These are phyloP conservation scores for Nicotiana undulata DNA, from an alignment of 257 asterid genomes.

Conservation along the genomic window DNA sequence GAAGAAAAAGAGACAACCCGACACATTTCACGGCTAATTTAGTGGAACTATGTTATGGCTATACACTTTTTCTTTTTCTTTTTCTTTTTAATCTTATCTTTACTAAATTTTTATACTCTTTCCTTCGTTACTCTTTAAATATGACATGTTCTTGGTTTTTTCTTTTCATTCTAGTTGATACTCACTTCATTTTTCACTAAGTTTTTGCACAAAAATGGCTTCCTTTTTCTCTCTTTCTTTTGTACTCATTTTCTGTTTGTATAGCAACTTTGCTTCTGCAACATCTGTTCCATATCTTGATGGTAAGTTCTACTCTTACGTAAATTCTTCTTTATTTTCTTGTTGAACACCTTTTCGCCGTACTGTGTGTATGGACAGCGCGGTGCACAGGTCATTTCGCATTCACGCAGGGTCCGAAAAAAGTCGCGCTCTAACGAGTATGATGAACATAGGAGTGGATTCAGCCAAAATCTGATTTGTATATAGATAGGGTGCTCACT, in stretches of 20 bases:
- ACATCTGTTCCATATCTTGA: slow-evolving; percentile 31
- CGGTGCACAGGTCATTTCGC: no score
- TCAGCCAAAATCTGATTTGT: no score
- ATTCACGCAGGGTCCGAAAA: accelerated
- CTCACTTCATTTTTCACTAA: background rate
- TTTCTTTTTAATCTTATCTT: no score
- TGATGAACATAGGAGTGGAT: no score
- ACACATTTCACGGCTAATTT: slow-evolving; percentile 51
- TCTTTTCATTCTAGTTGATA: background rate
- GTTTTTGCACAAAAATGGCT: slow-evolving; percentile 21
- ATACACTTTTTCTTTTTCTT: no score
- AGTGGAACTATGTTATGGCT: slow-evolving; percentile 38
- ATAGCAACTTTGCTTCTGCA: slow-evolving; percentile 28
- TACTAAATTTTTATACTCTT: background rate
- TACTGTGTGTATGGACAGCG: no score
- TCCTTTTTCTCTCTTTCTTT: slow-evolving; percentile 24
- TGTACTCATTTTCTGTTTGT: slow-evolving; percentile 21
- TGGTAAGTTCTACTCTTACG: slow-evolving; percentile 23
- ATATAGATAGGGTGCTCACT: no score
- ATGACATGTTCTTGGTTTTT: background rate
- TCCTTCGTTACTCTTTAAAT: slow-evolving; percentile 1
- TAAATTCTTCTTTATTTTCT: background rate
- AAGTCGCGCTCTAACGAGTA: no score
- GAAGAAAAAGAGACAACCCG: slow-evolving; percentile 21
- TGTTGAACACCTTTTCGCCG: no score